Evolutionary conservation across 805 yeast species (phyloP).

Genomic region (Yueomyces sinensis): DNA sequence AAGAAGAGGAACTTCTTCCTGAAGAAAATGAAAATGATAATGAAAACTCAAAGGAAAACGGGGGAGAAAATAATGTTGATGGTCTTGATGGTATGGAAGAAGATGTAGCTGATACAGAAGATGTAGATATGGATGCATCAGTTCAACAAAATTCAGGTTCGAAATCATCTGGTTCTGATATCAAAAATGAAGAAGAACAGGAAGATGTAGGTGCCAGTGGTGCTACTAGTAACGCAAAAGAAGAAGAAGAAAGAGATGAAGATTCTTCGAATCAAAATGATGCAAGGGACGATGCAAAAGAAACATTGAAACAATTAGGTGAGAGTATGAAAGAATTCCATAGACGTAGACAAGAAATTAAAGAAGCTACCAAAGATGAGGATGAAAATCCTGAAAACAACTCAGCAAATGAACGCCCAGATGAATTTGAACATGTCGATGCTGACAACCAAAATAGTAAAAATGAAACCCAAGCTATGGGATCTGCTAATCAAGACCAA

Average conservation of each 20-base stretch:
- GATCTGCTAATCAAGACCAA: conserved; percentile 76
- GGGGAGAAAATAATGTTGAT: conserved; percentile 33
- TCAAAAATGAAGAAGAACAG: conserved; percentile 38
- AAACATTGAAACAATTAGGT: conserved; percentile 78
- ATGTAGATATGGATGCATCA: conserved; percentile 43
- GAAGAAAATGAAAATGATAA: conserved; percentile 20
- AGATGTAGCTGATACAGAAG: conserved; percentile 32
- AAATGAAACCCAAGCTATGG: conserved; percentile 81
- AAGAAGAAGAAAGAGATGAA: conserved; percentile 27
- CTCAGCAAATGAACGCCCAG: conserved; percentile 53
- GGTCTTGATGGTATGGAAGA: conserved; percentile 39
- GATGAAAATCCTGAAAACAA: conserved; percentile 34
- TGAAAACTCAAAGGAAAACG: conserved; percentile 23
- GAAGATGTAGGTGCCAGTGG: conserved; percentile 63
- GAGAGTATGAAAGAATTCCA: conserved; percentile 87
- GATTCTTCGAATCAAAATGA: conserved; percentile 30
- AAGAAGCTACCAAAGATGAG: conserved; percentile 44
- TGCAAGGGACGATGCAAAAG: conserved; percentile 58
- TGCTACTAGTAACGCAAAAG: conserved; percentile 32
- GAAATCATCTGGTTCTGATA: conserved; percentile 51
- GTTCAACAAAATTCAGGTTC: conserved; percentile 47
- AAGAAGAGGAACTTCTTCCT: conserved; percentile 25
- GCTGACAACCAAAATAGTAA: conserved; percentile 61
- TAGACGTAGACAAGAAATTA: conserved; percentile 77
- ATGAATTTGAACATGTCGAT: conserved; percentile 74